Conservation (phyloP, 257 asterid species). For the Solanum ossicruentum region DNA sequence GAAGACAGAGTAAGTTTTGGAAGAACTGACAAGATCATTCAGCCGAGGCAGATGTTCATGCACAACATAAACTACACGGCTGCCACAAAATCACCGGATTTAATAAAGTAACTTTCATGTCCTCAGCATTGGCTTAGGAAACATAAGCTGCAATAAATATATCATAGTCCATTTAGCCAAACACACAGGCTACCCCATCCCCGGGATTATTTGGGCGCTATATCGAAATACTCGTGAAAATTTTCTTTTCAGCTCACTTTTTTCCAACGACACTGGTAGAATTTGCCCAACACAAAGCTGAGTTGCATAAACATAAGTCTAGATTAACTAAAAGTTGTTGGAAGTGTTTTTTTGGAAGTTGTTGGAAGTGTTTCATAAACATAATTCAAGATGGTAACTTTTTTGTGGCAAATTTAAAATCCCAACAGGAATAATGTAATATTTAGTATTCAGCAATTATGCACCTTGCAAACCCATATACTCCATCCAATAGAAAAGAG, state of each 20-base stretch:
- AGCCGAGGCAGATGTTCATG: not conserved
- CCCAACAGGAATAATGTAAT: not conserved
- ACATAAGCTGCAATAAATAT: not conserved
- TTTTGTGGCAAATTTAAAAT: not conserved
- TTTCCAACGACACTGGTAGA: not conserved
- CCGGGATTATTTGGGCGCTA: not conserved
- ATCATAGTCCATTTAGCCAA: not conserved
- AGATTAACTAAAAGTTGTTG: not conserved
- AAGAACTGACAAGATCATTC: not conserved
- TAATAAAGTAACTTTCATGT: not conserved
- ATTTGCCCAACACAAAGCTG: not conserved
- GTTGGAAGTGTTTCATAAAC: not conserved
- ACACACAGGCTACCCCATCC: not conserved
- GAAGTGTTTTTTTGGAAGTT: too few relatives aligned
- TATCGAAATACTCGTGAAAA: not conserved
- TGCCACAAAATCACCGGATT: not conserved
- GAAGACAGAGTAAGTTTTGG: not conserved
- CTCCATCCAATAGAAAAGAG: not conserved
- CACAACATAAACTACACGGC: not conserved
- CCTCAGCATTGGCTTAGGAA: not conserved
- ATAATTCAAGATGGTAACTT: not conserved
- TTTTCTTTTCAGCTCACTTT: not conserved
- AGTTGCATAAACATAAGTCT: not conserved
- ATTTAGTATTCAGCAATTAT: not conserved
- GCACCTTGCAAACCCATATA: not conserved